Evolutionary conservation across 2,329 filamentous ascomycete genomes (phyloP).

Genomic region (Pestalotiopsis sp.): DNA sequence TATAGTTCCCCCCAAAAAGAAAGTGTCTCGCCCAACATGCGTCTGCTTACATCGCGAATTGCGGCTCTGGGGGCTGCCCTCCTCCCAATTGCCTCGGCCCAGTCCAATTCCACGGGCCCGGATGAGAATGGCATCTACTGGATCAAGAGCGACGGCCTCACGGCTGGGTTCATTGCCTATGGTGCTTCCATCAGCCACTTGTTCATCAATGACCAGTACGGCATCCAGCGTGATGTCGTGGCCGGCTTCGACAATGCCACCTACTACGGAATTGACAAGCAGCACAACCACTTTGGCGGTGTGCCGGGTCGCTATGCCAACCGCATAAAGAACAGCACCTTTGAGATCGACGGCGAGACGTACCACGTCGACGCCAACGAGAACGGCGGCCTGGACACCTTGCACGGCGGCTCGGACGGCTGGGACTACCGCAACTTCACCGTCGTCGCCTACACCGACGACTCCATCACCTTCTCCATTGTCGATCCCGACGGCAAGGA

Average conservation of each 20-base stretch:
- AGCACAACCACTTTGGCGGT: constrained; percentile 72
- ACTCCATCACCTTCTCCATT: constrained; percentile 75
- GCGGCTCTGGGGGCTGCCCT: constrained; percentile 31
- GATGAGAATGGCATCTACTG: constrained; percentile 71
- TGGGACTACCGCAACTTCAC: constrained; percentile 83
- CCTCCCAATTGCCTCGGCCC: constrained; percentile 32
- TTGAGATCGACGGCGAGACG: constrained; percentile 64
- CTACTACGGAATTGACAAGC: constrained; percentile 65
- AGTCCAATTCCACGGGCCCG: constrained; percentile 37
- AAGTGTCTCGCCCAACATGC: constrained; percentile 24
- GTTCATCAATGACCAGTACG: constrained; percentile 69
- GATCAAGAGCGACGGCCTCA: constrained; percentile 67
- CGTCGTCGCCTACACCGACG: constrained; percentile 66
- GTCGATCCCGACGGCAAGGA: constrained; percentile 73
- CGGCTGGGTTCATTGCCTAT: constrained; percentile 72
- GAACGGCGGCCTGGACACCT: constrained; percentile 62
- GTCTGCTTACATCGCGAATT: constrained; percentile 25
- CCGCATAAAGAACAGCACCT: constrained; percentile 77
- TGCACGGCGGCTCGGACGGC: constrained; percentile 71
- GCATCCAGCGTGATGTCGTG: constrained; percentile 70
- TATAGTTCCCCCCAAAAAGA: not conserved
- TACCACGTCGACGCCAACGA: constrained; percentile 68
- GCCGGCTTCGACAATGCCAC: constrained; percentile 76
- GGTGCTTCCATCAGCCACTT: constrained; percentile 75
- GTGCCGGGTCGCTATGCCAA: constrained; percentile 81